Evolutionary conservation across 805 yeast genomes (phyloP).

Genomic region (Lipomyces japonicus): DNA sequence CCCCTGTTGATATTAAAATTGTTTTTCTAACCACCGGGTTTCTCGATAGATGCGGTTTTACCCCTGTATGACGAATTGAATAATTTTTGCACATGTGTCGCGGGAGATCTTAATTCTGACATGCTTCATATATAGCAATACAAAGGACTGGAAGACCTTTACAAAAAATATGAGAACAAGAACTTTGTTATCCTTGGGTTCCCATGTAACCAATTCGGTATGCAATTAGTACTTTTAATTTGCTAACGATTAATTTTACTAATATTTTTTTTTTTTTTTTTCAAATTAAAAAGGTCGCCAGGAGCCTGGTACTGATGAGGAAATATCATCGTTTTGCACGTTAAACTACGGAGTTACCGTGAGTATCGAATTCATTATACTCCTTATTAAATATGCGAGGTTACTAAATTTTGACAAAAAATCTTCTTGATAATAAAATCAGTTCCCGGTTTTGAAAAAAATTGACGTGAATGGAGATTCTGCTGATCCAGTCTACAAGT

Average conservation of each 20-base stretch:
- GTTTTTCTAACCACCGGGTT: not conserved
- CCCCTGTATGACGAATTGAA: slow-evolving; percentile 26
- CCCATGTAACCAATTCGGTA: slow-evolving; percentile 87
- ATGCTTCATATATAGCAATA: slow-evolving; percentile 71
- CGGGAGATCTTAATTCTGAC: not conserved
- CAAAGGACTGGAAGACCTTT: slow-evolving; percentile 62
- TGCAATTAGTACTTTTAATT: not conserved
- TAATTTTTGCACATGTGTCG: not conserved
- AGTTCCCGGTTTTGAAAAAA: slow-evolving; percentile 81
- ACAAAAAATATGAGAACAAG: slow-evolving; percentile 57
- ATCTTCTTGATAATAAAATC: not conserved
- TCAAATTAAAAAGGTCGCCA: slow-evolving; percentile 44
- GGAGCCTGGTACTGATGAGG: slow-evolving; percentile 65
- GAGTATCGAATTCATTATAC: too few species aligned
- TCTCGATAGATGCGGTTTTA: slow-evolving; percentile 29
- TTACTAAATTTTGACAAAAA: too few species aligned
- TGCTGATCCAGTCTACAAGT: slow-evolving; percentile 76
- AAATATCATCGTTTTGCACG: slow-evolving; percentile 65
- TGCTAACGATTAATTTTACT: not conserved
- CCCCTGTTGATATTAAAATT: not conserved
- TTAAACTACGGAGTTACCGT: slow-evolving; percentile 77
- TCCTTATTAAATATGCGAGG: too few species aligned
- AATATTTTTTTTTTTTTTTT: not conserved
- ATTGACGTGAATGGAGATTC: slow-evolving; percentile 83
- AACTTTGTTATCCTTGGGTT: slow-evolving; percentile 74